A percentile compares a stretch with the other conserved stretches of the same genome.
Conservation (phyloP, 2,329 filamentous ascomycete genomes). For the Lecanicillium sp. region DNA sequence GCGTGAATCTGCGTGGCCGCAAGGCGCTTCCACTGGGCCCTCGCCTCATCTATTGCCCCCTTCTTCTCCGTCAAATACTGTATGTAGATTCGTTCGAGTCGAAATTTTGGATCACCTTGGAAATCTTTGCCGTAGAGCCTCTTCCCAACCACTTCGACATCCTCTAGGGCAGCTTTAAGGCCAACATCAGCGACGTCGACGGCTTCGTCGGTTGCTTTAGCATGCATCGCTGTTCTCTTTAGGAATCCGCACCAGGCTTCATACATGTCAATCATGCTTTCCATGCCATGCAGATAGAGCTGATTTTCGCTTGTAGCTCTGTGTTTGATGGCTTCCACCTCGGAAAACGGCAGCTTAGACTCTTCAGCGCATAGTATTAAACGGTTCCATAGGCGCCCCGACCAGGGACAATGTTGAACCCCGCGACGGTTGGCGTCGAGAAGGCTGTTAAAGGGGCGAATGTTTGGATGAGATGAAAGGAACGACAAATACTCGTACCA, state of each 20-base stretch:
- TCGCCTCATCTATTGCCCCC: slow-evolving; percentile 66
- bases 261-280: slow-evolving; percentile 84
- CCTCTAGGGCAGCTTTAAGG: slow-evolving; percentile 76
- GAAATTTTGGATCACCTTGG: slow-evolving; percentile 79
- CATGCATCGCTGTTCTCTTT: slow-evolving; percentile 72
- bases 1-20: slow-evolving; percentile 54
- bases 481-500: slow-evolving; percentile 85
- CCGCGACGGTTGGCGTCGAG: slow-evolving; percentile 72
- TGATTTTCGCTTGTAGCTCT: slow-evolving; percentile 79
- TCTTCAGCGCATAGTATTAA: slow-evolving; percentile 81
- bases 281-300: slow-evolving; percentile 77
- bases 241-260: slow-evolving; percentile 92
- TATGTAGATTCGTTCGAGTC: slow-evolving; percentile 84
- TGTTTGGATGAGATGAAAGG: slow-evolving; percentile 40
- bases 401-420: slow-evolving; percentile 88
- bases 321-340: slow-evolving; percentile 86
- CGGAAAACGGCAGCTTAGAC: slow-evolving; percentile 64
- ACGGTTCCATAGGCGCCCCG: slow-evolving; percentile 81
- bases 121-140: slow-evolving; percentile 65
- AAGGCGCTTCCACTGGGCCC: slow-evolving; percentile 68
- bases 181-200: slow-evolving; percentile 86
- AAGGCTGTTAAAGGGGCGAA: slow-evolving; percentile 32
- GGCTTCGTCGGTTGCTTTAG: slow-evolving; percentile 69
- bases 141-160: slow-evolving; percentile 72
- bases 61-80: slow-evolving; percentile 85